These are phyloP conservation scores for Glebionis coronaria DNA, from an alignment of 129 eudicot species.

Conservation along the genomic window DNA sequence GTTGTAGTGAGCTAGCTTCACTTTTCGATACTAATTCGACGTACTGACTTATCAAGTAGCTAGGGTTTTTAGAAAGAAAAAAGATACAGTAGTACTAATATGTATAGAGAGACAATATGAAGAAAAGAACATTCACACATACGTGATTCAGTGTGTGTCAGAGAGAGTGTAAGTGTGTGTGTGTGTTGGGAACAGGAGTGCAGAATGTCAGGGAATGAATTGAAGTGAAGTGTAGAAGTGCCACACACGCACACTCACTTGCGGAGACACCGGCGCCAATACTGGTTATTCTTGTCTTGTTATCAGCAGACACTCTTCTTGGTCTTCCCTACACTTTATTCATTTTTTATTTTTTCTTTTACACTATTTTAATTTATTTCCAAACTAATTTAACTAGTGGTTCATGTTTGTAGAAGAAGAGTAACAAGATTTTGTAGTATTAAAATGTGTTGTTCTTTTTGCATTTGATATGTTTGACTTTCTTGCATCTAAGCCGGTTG, in stretches of 20 bases:
- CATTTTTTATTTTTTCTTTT: conserved; percentile 13
- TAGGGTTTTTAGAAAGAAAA: too few species aligned
- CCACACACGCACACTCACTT: conserved; percentile 31
- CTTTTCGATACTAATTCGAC: too few species aligned
- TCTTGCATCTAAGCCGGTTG: too few species aligned
- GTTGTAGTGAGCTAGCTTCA: too few species aligned
- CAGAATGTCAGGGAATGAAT: conserved; percentile 30
- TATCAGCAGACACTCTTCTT: conserved; percentile 41
- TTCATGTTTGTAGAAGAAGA: too few species aligned
- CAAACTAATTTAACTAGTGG: not conserved
- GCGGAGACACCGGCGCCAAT: conserved; percentile 83
- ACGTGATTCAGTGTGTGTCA: conserved; percentile 22
- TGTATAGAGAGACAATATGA: not conserved
- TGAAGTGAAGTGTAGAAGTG: conserved; percentile 6
- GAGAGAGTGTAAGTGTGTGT: conserved; percentile 10
- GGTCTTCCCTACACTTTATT: conserved; percentile 18
- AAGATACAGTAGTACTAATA: too few species aligned
- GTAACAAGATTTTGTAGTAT: too few species aligned
- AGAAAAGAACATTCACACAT: conserved; percentile 29
- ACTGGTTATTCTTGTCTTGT: conserved; percentile 47
- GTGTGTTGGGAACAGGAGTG: conserved; percentile 39
- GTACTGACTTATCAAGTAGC: too few species aligned
- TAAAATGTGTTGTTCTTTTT: too few species aligned
- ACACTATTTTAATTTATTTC: too few species aligned
- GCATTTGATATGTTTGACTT: too few species aligned